Percentiles rank a stretch among this genome's conserved stretches.
Conservation (phyloP, 371 early-diverging fungal species). For the Dichotomocladium elegans region DNA sequence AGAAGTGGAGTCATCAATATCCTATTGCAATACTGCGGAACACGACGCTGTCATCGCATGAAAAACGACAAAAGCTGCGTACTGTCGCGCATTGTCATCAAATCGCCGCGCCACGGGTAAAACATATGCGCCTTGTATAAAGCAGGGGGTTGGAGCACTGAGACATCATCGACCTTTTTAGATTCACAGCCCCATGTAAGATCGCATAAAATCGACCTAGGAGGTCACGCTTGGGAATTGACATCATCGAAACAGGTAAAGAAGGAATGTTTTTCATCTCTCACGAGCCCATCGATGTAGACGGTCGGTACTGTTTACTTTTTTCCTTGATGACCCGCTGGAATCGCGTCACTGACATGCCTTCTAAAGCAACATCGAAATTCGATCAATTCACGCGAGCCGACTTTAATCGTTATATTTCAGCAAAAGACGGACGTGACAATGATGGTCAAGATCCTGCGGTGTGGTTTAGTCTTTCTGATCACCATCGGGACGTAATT, state of each 20-base stretch:
- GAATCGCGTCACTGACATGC: not conserved
- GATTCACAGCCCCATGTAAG: constrained; percentile 27
- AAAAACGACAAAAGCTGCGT: constrained; percentile 17
- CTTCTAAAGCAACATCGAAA: constrained; percentile 2
- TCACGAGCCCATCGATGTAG: constrained; percentile 9
- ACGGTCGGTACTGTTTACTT: not conserved
- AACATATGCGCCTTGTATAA: too few species aligned
- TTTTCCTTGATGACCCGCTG: not conserved
- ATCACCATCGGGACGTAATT: constrained; percentile 11
- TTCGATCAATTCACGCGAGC: constrained; percentile 11
- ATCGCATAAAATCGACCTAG: too few species aligned
- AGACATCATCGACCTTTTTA: not conserved
- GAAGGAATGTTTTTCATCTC: constrained; percentile 31
- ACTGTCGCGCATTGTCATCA: constrained; percentile 21
- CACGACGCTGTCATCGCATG: not conserved
- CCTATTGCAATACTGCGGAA: constrained; percentile 16
- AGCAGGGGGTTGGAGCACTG: too few species aligned
- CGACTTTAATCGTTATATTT: constrained; percentile 10
- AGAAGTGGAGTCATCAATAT: constrained; percentile 26
- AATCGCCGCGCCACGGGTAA: constrained; percentile 25
- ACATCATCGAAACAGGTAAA: constrained; percentile 9
- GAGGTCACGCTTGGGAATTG: too few species aligned
- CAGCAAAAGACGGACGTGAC: not conserved
- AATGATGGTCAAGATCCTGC: constrained; percentile 19
- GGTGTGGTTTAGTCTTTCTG: constrained; percentile 21